Evolutionary conservation across 768 basidiomycete species (phyloP), one percentile per base, ranked within the genome.

Genomic region (Lentinula edodes): DNA sequence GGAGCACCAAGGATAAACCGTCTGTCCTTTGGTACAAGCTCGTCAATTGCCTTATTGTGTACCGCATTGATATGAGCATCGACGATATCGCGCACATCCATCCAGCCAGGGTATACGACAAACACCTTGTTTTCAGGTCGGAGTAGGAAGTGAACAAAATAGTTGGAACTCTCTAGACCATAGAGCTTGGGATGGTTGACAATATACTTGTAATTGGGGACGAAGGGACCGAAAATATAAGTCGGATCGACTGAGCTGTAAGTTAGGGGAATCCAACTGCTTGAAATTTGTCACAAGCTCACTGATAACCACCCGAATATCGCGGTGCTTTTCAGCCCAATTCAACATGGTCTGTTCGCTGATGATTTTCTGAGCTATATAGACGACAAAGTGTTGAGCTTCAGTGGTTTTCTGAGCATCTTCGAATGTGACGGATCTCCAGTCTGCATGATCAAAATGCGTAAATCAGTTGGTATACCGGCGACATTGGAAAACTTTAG

Each of bases 341-440:
- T 71, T 60, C 68, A 72, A 68, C 5, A 66, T 68, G 1, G 69
- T 65, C 20, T 60, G 61, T 60, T 74, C 72, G 6, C 69, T 68
- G 15, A 69, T 39, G 2, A 58, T 64, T 55, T 75, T 75, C 13
- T 69, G 62, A n/a, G 65, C 66, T 6, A 61, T 50, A 61, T 75
- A 75, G n/a, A 61, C 35, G 38, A 38, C 42, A 15, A 54, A 61
- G 42, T 54, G 45, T 51, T 56, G 43, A 28, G 41, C 52, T 36
- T 56, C 35, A 20, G 52, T 55, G 2, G 52, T 10, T 36, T 56
- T 59, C 34, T 34, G 35, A 10, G 58, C 52, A 46, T 61, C 52
- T 13, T 61, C 52, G 52, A 59, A 59, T 45, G 61, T 61, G 7
- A 56, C 34, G 6, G 8, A n/a, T 43, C 35, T 28, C 61, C 61